phyloP scores from a whole-genome alignment of 177 flowering plant species.

The Tripterygium wilfordii region DNA sequence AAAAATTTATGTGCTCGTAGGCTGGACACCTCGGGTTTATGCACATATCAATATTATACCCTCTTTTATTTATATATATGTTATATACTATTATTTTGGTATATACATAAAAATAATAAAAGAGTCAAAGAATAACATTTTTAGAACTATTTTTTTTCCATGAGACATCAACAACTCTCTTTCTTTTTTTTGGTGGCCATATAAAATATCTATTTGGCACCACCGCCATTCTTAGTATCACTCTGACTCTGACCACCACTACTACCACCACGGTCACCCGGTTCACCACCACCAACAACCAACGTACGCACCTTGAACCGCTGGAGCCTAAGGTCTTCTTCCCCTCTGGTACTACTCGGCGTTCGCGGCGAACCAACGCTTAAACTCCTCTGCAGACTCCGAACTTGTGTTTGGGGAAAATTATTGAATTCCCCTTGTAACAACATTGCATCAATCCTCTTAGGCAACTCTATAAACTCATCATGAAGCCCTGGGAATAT shows the following conservation, averaged over 20 bases:
- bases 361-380: slow-evolving; percentile 21
- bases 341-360: not conserved
- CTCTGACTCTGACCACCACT: not conserved
- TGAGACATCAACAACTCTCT: too few relatives aligned
- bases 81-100: too few relatives aligned
- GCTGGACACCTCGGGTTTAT: too few relatives aligned
- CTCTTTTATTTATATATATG: too few relatives aligned
- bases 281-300: slow-evolving; percentile 1
- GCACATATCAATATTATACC: too few relatives aligned
- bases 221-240: not conserved
- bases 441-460: slow-evolving; percentile 2
- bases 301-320: slow-evolving; percentile 13
- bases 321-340: slow-evolving; percentile 3
- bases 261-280: not conserved
- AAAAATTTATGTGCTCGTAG: too few relatives aligned
- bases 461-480: slow-evolving; percentile 9
- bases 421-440: not conserved
- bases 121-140: too few relatives aligned
- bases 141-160: too few relatives aligned
- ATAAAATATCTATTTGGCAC: too few relatives aligned
- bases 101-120: too few relatives aligned
- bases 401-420: not conserved
- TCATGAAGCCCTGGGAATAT: slow-evolving; percentile 11
- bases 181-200: too few relatives aligned
- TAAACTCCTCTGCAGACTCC: slow-evolving; percentile 18